Evolutionary conservation across 2,329 filamentous ascomycete genomes (phyloP).

Genomic region (Paraphoma sp.): DNA sequence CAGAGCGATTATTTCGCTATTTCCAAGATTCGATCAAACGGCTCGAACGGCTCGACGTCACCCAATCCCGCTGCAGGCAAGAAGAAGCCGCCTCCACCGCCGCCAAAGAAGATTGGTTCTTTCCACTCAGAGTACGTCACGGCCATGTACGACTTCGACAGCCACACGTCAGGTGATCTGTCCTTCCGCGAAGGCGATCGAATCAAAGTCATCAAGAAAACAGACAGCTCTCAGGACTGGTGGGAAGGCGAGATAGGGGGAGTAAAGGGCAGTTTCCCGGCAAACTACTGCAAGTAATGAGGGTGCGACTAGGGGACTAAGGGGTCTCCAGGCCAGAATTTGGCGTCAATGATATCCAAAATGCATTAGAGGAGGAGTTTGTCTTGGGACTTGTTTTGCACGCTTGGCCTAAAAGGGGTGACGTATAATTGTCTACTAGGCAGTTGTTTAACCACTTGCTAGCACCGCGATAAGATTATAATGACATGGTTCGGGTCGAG

Average conservation of each 20-base stretch:
- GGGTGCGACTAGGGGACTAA: not conserved
- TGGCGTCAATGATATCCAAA: conserved; percentile 23
- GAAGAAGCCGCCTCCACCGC: conserved; percentile 79
- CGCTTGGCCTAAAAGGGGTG: too few species aligned
- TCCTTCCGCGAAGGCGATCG: conserved; percentile 78
- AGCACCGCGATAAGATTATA: too few species aligned
- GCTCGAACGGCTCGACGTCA: conserved; percentile 43
- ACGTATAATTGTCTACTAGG: too few species aligned
- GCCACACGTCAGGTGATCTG: conserved; percentile 73
- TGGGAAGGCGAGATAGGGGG: conserved; percentile 82
- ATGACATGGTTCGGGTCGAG: too few species aligned
- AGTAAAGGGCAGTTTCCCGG: conserved; percentile 75
- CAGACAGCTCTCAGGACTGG: conserved; percentile 82
- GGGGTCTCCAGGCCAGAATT: not conserved
- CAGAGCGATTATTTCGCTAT: conserved; percentile 46
- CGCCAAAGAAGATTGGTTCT: conserved; percentile 64
- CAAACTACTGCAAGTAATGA: conserved; percentile 73
- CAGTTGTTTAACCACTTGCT: too few species aligned
- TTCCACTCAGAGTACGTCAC: conserved; percentile 66
- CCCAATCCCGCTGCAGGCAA: conserved; percentile 59
- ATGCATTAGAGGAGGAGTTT: conserved; percentile 32
- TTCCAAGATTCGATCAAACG: conserved; percentile 50
- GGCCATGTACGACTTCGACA: conserved; percentile 77
- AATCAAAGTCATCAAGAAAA: conserved; percentile 80
- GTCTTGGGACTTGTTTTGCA: too few species aligned